Conservation (phyloP, 2,329 filamentous ascomycete species). For the Nemania bipapillata region DNA sequence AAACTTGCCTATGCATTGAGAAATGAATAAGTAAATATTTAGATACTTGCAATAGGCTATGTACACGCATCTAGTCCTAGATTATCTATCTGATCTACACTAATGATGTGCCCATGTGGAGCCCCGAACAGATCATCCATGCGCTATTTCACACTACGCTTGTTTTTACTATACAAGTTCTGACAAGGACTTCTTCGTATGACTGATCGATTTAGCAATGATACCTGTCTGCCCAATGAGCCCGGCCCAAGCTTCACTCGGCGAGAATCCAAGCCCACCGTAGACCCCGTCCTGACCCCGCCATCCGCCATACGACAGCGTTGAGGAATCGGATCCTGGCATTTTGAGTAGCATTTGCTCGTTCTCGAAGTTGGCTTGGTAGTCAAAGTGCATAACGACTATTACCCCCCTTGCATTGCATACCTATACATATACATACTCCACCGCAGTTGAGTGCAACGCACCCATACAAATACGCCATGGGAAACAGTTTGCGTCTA, state of each 20-base stretch:
- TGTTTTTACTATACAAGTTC: background rate
- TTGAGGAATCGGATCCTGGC: slow-evolving; percentile 20
- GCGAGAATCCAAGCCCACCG: background rate
- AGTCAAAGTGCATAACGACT: background rate
- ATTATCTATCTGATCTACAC: background rate
- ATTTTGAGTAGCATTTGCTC: no score
- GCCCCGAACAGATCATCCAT: background rate
- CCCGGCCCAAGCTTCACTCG: slow-evolving; percentile 6
- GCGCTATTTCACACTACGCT: background rate
- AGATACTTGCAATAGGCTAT: background rate
- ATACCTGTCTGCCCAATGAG: background rate
- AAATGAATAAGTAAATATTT: background rate
- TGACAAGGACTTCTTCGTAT: background rate
- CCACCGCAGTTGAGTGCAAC: background rate
- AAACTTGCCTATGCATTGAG: background rate
- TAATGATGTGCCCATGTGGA: background rate
- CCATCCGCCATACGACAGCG: background rate
- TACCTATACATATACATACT: background rate
- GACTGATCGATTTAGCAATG: background rate
- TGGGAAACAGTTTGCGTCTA: background rate
- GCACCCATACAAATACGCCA: slow-evolving; percentile 6
- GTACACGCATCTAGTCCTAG: background rate
- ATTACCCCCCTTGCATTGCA: background rate
- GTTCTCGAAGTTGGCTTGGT: no score
- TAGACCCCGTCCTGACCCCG: no score